phyloP scores from a whole-genome alignment of 2,329 filamentous ascomycete species.

The Microdochium paspali region DNA sequence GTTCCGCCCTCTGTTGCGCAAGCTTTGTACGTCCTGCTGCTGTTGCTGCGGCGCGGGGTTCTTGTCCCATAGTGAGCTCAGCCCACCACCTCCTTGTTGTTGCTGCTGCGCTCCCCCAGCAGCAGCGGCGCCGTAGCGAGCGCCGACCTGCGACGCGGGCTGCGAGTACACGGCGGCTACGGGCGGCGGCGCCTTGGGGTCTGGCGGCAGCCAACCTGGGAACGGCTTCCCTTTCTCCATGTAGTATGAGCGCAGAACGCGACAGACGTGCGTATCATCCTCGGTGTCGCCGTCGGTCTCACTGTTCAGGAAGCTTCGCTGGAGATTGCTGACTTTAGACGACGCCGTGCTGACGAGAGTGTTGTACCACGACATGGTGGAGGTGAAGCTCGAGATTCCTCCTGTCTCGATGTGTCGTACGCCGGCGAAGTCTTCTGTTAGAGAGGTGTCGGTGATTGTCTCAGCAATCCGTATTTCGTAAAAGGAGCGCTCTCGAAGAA shows the following conservation, averaged over 20 bases:
- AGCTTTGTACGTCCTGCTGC: conserved; percentile 28
- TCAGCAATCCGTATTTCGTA: too few species aligned
- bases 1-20: conserved; percentile 34
- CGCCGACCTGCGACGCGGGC: conserved; percentile 33
- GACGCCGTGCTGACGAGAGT: conserved; percentile 59
- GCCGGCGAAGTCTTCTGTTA: neutral
- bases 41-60: conserved; percentile 19
- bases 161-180: conserved; percentile 43
- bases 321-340: conserved; percentile 55
- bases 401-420: too few species aligned
- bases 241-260: conserved; percentile 89
- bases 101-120: conserved; percentile 23
- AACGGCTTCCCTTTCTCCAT: conserved; percentile 74
- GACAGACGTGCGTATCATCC: conserved; percentile 91
- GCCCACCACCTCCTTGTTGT: conserved; percentile 24
- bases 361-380: conserved; percentile 70
- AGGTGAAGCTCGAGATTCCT: too few species aligned
- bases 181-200: conserved; percentile 65
- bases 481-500: too few species aligned
- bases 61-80: conserved; percentile 52
- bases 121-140: conserved; percentile 35
- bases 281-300: conserved; percentile 65
- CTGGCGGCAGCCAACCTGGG: conserved; percentile 80
- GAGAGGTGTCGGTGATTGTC: too few species aligned
- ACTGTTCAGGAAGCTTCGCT: conserved; percentile 58